phyloP scores from a whole-genome alignment of 192 early-diverging fungal species.

The Lunasporangiospora selenospora region DNA sequence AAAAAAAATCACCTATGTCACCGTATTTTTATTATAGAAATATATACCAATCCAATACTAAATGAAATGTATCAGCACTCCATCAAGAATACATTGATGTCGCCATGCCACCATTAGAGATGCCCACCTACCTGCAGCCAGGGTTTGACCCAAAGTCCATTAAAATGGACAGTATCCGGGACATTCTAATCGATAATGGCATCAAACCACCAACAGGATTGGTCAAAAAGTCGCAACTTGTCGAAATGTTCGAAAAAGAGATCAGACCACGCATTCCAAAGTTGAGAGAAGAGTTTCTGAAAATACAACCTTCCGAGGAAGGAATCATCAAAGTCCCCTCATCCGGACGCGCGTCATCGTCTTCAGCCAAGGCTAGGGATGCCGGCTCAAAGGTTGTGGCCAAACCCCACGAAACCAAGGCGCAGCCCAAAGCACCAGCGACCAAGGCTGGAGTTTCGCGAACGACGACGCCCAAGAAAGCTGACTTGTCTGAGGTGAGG shows the following conservation, averaged over 20 bases:
- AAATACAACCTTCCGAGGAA: conserved; percentile 14
- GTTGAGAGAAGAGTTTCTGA: neutral
- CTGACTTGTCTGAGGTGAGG: too few relatives aligned
- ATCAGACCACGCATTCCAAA: conserved; percentile 30
- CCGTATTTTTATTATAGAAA: too few relatives aligned
- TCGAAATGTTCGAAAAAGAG: conserved; percentile 34
- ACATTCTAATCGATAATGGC: conserved; percentile 34
- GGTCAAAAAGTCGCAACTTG: conserved; percentile 32
- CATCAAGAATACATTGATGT: neutral
- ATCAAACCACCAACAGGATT: conserved; percentile 28
- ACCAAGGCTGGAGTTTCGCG: too few relatives aligned
- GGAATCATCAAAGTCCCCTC: conserved; percentile 15
- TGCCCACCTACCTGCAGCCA: conserved; percentile 37
- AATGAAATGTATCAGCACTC: too few relatives aligned
- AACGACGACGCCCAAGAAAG: too few relatives aligned
- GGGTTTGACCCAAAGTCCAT: conserved; percentile 36
- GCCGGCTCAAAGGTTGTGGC: too few relatives aligned
- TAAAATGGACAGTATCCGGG: conserved; percentile 42
- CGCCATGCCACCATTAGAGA: conserved; percentile 12
- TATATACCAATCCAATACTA: too few relatives aligned
- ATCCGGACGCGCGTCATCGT: too few relatives aligned
- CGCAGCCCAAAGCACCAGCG: too few relatives aligned
- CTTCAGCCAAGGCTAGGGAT: too few relatives aligned
- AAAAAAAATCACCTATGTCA: too few relatives aligned
- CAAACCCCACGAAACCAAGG: too few relatives aligned